Percentiles rank a stretch among this genome's conserved stretches.
phyloP scores from a whole-genome alignment of 805 yeast species.

The Candida oleophila region DNA sequence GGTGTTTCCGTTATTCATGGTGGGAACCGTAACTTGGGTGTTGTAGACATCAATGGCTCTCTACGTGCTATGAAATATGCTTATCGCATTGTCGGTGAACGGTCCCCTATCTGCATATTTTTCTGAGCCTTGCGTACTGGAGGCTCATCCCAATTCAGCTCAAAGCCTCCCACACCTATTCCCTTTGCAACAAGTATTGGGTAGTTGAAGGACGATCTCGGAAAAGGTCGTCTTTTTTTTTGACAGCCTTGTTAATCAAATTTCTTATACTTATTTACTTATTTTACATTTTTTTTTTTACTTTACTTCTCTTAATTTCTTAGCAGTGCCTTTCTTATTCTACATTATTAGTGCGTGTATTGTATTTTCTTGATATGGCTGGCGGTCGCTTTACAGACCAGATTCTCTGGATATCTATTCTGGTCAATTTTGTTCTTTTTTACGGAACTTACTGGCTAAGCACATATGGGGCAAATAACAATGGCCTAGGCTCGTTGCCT shows the following conservation, averaged over 20 bases:
- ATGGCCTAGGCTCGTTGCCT: neutral
- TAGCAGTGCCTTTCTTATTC: no score
- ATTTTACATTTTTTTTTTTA: no score
- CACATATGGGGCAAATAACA: neutral
- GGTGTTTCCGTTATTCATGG: no score
- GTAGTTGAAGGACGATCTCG: neutral
- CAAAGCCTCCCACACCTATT: neutral
- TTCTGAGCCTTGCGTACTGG: neutral
- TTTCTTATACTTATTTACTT: neutral
- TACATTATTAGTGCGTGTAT: no score
- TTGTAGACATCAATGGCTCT: no score
- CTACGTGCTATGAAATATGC: no score
- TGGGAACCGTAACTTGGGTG: no score
- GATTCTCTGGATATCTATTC: neutral
- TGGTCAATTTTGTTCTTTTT: neutral
- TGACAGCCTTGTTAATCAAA: neutral
- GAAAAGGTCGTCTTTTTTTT: neutral
- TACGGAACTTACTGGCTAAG: neutral
- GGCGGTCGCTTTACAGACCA: no score
- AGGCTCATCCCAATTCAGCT: neutral
- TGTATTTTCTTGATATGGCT: no score
- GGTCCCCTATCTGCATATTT: neutral
- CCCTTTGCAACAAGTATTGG: neutral
- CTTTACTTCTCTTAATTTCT: no score
- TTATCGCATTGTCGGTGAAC: neutral